Base-by-base conservation (phyloP, 2,329 filamentous ascomycete species). In the Aspergillus pseudotamarii region DNA sequence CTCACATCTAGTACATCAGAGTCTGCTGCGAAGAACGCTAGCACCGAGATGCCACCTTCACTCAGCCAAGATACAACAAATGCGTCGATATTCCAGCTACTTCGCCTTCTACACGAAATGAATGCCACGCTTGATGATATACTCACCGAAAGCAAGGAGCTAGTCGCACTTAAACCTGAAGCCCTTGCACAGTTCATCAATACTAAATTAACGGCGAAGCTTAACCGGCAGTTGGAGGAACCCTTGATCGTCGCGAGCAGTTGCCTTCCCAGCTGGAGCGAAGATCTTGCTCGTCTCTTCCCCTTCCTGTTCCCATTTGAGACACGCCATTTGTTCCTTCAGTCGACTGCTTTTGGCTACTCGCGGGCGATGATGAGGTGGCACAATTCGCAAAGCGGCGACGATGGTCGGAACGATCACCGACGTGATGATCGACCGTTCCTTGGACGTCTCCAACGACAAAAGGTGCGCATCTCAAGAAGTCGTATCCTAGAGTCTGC, bases 271-370 rank as follows among this genome's bases (percentile, higher is more conserved):
- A 93, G 87, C 73, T 99, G 95, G 95, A 96, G 93, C 65, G 94
- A 98, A 78, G 95, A 99, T 74, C 81, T 99, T 58, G 93, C 95
- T 11, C 90, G 95, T 38, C 84, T 96, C 1, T 99, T 97, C 75
- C 94, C 95, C 0, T 99, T 99, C 84, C 82, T 99, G 14, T 99
- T 99, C 76, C 95, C 95, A 2, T 99, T 99, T 72, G 95, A 99
- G 82, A 98, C 95, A 1, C 89, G 95, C 14, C 94, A 99, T 78
- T 83, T 99, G 43, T 99, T 99, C 84, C 82, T 99, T 38, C 95
- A 98, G 79, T 99, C 94, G 2, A 99, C 96, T 0, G 97, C 95
- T 0, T 99, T 99, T 75, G 95, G 95, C 26, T 99, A 99, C 81
- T 94, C 94, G 48, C 88, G 95, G 66, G 97, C 95, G 21, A 98